Evolutionary conservation across 2,329 filamentous ascomycete genomes (phyloP).

Genomic region (Cryphonectria nitschkei): DNA sequence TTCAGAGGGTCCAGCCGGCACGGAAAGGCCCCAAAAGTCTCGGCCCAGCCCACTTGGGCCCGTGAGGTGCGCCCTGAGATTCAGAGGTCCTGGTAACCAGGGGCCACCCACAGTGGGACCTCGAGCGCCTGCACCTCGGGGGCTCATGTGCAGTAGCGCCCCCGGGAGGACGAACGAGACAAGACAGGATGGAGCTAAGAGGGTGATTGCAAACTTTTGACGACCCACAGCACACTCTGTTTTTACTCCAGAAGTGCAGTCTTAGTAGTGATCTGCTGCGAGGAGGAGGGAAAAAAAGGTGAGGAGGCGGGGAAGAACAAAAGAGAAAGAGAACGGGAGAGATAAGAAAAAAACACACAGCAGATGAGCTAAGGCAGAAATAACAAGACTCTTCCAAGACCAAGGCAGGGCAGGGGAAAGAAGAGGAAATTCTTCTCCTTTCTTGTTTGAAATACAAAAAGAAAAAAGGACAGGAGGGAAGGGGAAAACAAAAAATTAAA

Average conservation of each 20-base stretch:
- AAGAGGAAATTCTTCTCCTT: background rate
- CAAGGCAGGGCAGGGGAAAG: too few species aligned
- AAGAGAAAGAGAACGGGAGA: background rate
- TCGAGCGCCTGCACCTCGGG: constrained; percentile 7
- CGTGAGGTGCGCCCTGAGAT: constrained; percentile 16
- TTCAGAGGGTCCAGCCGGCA: constrained; percentile 7
- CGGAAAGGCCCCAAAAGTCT: background rate
- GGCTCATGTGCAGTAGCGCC: constrained; percentile 12
- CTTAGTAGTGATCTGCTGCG: background rate
- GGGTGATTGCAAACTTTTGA: constrained; percentile 1
- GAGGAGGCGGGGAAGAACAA: background rate
- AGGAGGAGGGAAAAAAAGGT: background rate
- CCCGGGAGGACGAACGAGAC: constrained; percentile 10
- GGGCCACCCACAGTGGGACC: constrained; percentile 10
- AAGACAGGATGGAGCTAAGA: constrained; percentile 4
- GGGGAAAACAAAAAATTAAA: background rate
- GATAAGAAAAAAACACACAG: background rate
- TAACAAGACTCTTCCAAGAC: background rate
- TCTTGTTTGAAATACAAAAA: background rate
- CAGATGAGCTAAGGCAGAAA: background rate
- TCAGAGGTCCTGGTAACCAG: constrained; percentile 1
- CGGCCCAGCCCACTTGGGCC: constrained; percentile 15
- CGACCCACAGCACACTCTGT: constrained; percentile 1
- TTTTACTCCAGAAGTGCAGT: background rate
- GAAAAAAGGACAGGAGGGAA: background rate